These are phyloP conservation scores for Albophoma yamanashiensis DNA, from an alignment of 2,329 filamentous ascomycete genomes.

Conservation along the genomic window DNA sequence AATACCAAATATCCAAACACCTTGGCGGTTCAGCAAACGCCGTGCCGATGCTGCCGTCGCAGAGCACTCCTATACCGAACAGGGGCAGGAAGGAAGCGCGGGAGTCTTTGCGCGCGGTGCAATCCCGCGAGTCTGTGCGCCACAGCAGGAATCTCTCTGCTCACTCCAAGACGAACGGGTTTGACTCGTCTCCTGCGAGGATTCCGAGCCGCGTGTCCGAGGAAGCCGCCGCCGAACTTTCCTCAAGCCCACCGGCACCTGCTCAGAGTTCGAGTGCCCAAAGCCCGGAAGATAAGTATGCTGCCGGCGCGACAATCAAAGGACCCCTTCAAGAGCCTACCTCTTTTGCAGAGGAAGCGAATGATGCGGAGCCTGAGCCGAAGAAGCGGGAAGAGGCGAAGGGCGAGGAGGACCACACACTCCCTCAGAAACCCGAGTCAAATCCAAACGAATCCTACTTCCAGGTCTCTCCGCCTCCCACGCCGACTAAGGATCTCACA, in stretches of 20 bases:
- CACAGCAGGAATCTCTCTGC: conserved; percentile 38
- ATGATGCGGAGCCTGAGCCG: conserved; percentile 4
- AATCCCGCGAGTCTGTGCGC: conserved; percentile 39
- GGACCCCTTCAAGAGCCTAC: conserved; percentile 41
- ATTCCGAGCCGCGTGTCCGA: conserved; percentile 53
- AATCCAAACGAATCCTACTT: conserved; percentile 39
- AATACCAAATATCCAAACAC: conserved; percentile 94
- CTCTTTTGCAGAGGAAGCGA: conserved; percentile 14
- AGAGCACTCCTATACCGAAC: conserved; percentile 76
- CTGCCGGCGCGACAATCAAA: conserved; percentile 46
- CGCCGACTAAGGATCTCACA: conserved; percentile 73
- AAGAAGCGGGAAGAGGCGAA: conserved; percentile 11
- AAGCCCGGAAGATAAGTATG: conserved; percentile 56
- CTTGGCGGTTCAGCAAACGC: conserved; percentile 71
- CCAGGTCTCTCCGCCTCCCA: conserved; percentile 52
- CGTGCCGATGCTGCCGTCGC: conserved; percentile 76
- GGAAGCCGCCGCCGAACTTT: conserved; percentile 27
- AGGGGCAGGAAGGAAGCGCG: conserved; percentile 66
- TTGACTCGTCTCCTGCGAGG: conserved; percentile 54
- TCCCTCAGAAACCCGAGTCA: conserved; percentile 25
- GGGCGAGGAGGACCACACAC: conserved; percentile 8
- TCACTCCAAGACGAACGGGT: conserved; percentile 25
- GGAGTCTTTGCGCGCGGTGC: conserved; percentile 68
- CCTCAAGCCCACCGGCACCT: conserved; percentile 7
- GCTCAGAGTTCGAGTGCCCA: conserved; percentile 27